phyloP scores from a whole-genome alignment of 805 yeast species.

The Teunomyces kruisii region DNA sequence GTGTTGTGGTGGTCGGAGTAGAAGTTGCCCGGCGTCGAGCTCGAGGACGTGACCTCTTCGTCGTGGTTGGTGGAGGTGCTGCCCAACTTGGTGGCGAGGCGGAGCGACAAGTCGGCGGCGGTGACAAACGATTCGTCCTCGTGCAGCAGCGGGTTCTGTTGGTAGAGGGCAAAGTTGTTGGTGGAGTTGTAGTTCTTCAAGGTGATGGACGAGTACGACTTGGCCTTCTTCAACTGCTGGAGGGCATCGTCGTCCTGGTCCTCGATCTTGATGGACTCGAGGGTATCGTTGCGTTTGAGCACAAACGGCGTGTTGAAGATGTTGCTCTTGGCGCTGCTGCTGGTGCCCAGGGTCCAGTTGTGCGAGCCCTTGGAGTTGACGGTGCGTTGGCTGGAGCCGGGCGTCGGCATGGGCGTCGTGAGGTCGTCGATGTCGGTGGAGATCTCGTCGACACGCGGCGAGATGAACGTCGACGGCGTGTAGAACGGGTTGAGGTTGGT shows the following conservation, averaged over 20 bases:
- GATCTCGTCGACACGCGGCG: constrained; percentile 37
- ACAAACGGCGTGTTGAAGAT: constrained; percentile 10
- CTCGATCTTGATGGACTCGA: constrained; percentile 35
- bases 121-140: constrained; percentile 15
- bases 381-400: constrained; percentile 8
- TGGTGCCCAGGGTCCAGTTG: not conserved
- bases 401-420: constrained; percentile 21
- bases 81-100: constrained; percentile 20
- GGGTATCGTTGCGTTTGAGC: constrained; percentile 24
- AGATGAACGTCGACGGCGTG: constrained; percentile 44
- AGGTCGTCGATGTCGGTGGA: constrained; percentile 22
- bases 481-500: constrained; percentile 43
- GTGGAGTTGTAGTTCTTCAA: not conserved
- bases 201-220: constrained; percentile 23
- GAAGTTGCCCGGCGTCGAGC: constrained; percentile 16
- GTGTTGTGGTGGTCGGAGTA: constrained; percentile 12
- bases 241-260: constrained; percentile 45
- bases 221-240: constrained; percentile 39
- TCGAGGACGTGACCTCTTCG: constrained; percentile 6
- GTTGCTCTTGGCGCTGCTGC: constrained; percentile 1
- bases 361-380: not conserved
- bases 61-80: not conserved
- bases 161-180: constrained; percentile 4
- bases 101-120: constrained; percentile 29
- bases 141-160: not conserved